These are phyloP conservation scores for Boletus sp. DNA, from an alignment of 1,284 basidiomycete genomes.

Conservation along the genomic window DNA sequence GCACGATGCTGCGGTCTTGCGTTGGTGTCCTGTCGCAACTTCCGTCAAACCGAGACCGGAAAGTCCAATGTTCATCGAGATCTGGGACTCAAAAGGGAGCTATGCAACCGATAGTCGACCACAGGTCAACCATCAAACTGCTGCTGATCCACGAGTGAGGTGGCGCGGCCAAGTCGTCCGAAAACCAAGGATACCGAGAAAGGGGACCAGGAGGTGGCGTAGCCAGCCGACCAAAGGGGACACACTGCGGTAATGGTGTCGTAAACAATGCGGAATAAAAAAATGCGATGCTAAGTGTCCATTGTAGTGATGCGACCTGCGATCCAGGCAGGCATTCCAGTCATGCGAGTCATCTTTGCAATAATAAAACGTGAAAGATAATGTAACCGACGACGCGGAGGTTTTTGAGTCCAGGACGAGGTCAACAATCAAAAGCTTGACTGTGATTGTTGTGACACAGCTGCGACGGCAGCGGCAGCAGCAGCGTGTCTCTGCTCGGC, in stretches of 20 bases:
- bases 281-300: slow-evolving; percentile 53
- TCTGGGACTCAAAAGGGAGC: slow-evolving; percentile 34
- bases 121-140: slow-evolving; percentile 22
- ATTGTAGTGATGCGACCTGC: slow-evolving; percentile 54
- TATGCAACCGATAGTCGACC: slow-evolving; percentile 23
- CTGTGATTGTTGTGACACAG: slow-evolving; percentile 48
- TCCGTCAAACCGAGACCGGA: slow-evolving; percentile 50
- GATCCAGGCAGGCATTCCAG: slow-evolving; percentile 57
- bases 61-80: slow-evolving; percentile 51
- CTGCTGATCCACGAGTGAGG: slow-evolving; percentile 34
- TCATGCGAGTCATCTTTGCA: slow-evolving; percentile 47
- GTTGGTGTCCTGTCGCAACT: slow-evolving; percentile 59
- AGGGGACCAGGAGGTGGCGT: slow-evolving; percentile 24
- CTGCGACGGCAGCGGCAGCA: slow-evolving; percentile 57
- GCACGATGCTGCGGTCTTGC: slow-evolving; percentile 65
- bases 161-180: slow-evolving; percentile 52
- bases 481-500: slow-evolving; percentile 70
- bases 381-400: slow-evolving; percentile 37
- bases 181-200: slow-evolving; percentile 25
- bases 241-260: slow-evolving; percentile 20
- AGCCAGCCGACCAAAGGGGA: slow-evolving; percentile 30
- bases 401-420: slow-evolving; percentile 26
- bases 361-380: slow-evolving; percentile 45
- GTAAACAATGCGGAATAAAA: slow-evolving; percentile 49
- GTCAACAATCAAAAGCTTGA: slow-evolving; percentile 51